These are phyloP conservation scores for Coemansia sp. DNA, from an alignment of 192 early-diverging fungal species.

Conservation along the genomic window DNA sequence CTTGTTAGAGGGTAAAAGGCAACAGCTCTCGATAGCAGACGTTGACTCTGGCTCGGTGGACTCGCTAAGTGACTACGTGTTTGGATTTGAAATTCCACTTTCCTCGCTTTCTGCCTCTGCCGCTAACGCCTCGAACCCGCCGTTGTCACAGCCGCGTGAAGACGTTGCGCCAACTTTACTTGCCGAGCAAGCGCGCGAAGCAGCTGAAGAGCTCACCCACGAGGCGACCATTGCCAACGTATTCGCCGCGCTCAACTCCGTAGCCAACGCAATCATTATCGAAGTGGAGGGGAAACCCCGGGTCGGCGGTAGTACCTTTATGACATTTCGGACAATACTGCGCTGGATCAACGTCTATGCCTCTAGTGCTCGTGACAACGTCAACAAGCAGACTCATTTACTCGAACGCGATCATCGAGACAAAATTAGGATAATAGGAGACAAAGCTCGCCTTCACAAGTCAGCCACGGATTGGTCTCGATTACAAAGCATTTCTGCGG, in stretches of 20 bases:
- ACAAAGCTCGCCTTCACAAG: slow-evolving; percentile 17
- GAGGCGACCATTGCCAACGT: slow-evolving; percentile 24
- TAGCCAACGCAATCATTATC: not conserved
- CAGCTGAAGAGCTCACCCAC: slow-evolving; percentile 21
- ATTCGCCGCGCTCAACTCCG: slow-evolving; percentile 10
- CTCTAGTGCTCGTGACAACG: slow-evolving; percentile 25
- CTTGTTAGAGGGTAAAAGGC: not conserved
- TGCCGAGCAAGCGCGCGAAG: slow-evolving; percentile 23
- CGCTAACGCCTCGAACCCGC: not conserved
- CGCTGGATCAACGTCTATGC: slow-evolving; percentile 33
- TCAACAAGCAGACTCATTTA: slow-evolving; percentile 10
- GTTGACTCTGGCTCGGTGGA: not conserved
- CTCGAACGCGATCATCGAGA: slow-evolving; percentile 17
- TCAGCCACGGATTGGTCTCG: slow-evolving; percentile 50
- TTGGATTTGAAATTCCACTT: not conserved
- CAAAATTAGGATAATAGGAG: slow-evolving; percentile 31
- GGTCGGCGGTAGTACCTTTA: not conserved
- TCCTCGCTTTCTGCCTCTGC: not conserved
- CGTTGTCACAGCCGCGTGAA: not conserved
- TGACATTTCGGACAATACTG: slow-evolving; percentile 23
- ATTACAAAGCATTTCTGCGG: slow-evolving; percentile 29
- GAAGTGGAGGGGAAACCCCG: not conserved
- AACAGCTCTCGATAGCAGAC: not conserved
- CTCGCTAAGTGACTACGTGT: not conserved
- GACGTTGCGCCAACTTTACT: not conserved